phyloP scores from a whole-genome alignment of 164 flowering plant genomes.

The Sedum album region DNA sequence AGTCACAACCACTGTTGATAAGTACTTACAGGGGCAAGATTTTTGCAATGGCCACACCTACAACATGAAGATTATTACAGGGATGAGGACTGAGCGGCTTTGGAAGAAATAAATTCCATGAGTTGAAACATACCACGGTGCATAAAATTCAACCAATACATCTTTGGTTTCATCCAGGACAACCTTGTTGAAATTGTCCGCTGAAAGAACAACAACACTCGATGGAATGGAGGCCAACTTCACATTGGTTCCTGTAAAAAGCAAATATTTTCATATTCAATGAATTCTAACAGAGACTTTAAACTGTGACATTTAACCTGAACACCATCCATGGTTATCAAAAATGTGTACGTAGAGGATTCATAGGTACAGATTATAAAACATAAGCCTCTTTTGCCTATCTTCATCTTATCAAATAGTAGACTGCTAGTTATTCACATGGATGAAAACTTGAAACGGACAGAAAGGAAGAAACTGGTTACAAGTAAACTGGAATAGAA shows the following conservation, averaged over 20 bases:
- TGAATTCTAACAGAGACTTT: not conserved
- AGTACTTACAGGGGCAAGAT: slow-evolving; percentile 85
- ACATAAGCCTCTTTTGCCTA: not conserved
- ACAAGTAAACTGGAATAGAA: not conserved
- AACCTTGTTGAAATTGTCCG: slow-evolving; percentile 63
- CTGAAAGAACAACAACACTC: slow-evolving; percentile 64
- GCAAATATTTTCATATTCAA: not conserved
- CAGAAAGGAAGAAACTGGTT: not conserved
- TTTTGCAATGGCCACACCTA: slow-evolving; percentile 88
- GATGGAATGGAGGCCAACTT: slow-evolving; percentile 72
- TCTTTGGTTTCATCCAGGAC: slow-evolving; percentile 77
- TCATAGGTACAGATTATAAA: not conserved
- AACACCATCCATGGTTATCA: not conserved
- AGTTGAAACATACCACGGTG: slow-evolving; percentile 66
- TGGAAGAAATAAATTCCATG: not conserved
- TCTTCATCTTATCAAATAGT: not conserved
- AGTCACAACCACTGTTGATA: not conserved
- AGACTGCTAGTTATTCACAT: too few relatives aligned
- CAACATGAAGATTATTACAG: not conserved
- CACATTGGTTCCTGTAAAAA: slow-evolving; percentile 72
- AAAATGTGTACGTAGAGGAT: not conserved
- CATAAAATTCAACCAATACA: slow-evolving; percentile 95
- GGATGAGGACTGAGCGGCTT: not conserved
- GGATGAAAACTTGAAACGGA: not conserved
- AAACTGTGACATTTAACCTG: not conserved